A percentile compares a stretch with the other conserved stretches of the same genome.
phyloP scores from a whole-genome alignment of 164 flowering plant species.

The Saururus chinensis region DNA sequence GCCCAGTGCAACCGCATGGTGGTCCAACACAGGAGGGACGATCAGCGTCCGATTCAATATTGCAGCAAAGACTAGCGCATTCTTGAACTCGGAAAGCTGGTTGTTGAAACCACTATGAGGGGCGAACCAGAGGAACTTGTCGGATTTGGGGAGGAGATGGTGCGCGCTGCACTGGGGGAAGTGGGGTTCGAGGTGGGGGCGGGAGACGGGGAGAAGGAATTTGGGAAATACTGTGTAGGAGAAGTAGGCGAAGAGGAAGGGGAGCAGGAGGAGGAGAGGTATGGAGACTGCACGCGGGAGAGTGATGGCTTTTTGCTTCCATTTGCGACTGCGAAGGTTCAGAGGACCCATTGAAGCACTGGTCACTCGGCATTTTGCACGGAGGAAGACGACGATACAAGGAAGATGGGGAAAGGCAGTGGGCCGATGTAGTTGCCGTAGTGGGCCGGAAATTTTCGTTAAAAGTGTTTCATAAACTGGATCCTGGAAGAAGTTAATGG shows the following conservation, averaged over 20 bases:
- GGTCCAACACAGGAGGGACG: slow-evolving; percentile 86
- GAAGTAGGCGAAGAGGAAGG: slow-evolving; percentile 21
- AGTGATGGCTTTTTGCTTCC: slow-evolving; percentile 12
- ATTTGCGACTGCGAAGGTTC: slow-evolving; percentile 8
- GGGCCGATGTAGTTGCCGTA: too few relatives aligned
- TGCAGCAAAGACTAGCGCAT: slow-evolving; percentile 60
- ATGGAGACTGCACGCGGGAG: slow-evolving; percentile 1
- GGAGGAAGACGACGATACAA: too few relatives aligned
- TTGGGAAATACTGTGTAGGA: slow-evolving; percentile 12
- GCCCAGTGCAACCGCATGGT: slow-evolving; percentile 86
- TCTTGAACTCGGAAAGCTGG: slow-evolving; percentile 81
- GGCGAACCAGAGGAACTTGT: slow-evolving; percentile 63
- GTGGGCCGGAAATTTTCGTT: too few relatives aligned
- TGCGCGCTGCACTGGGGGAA: slow-evolving; percentile 7
- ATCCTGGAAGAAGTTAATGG: too few relatives aligned
- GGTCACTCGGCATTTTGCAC: too few relatives aligned
- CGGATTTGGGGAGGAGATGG: slow-evolving; percentile 7
- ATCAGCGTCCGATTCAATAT: slow-evolving; percentile 75
- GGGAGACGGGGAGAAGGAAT: slow-evolving; percentile 10
- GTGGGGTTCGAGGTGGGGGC: slow-evolving; percentile 12
- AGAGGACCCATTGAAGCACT: not conserved
- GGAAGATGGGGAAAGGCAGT: too few relatives aligned
- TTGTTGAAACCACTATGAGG: slow-evolving; percentile 98
- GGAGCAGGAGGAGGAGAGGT: slow-evolving; percentile 11
- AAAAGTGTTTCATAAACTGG: too few relatives aligned